Base-by-base conservation (phyloP, 139 green algal genomes). In the Ostreobium quekettii region DNA sequence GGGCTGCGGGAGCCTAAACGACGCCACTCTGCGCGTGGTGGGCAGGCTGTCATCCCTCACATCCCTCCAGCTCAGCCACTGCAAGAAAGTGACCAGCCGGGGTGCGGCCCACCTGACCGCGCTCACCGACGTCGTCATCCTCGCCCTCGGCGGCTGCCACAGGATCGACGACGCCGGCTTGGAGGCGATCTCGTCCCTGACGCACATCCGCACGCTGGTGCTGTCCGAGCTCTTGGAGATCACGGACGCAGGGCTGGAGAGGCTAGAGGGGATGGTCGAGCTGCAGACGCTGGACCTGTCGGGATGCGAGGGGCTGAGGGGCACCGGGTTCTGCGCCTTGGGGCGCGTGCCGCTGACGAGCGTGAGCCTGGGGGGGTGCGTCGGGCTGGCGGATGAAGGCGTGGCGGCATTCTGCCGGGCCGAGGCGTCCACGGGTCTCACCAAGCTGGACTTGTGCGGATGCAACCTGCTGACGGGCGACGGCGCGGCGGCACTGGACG, bases 401-500 rank as follows among this genome's bases (percentile, higher is more conserved):
- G 2, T 53, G 36, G 7, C 36, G 8, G 29, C 38, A 24, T 29
- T 62, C 38, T 24, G 56, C n/a, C 60, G 38, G 1, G 39, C n/a
- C n/a, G n/a, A n/a, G n/a, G n/a, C n/a, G n/a, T n/a, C 48, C 0
- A 8, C 74, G 48, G 31, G 33, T 4, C 28, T 70, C 3, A 24
- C 26, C 1, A 66, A 75, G 57, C 38, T 78, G 62, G 67, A 47
- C 53, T 38, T 73, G 66, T 73, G 42, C 31, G 32, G 26, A 6
- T 73, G 66, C 42, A 11, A 47, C 11, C 30, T 56, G 36, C 0
- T 76, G 29, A 57, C 70, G 30, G 71, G 77, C 47, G 15, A 30
- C 2, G 61, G 26, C 47, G 3, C 73, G 47, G 49, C n/a, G n/a
- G n/a, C n/a, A n/a, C n/a, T n/a, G n/a, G n/a, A n/a, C n/a, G n/a